phyloP scores from a whole-genome alignment of 306 rosid genomes.

The Macrotyloma uniflorum region DNA sequence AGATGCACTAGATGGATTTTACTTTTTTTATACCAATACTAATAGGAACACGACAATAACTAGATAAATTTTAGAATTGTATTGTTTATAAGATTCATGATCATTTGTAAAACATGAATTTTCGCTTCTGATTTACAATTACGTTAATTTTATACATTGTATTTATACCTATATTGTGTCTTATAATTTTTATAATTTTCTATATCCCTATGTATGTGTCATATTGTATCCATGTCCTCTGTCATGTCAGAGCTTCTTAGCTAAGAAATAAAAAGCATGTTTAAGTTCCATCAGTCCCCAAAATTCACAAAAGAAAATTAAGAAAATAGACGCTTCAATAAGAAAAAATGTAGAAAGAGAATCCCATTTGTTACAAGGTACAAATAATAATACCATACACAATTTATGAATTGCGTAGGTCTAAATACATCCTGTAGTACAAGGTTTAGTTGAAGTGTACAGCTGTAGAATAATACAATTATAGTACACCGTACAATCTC shows the following conservation, averaged over 20 bases:
- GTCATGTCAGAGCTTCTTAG: background rate
- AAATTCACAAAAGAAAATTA: constrained; percentile 28
- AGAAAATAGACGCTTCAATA: background rate
- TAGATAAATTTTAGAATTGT: background rate
- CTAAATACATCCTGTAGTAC: background rate
- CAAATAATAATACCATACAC: background rate
- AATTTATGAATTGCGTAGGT: background rate
- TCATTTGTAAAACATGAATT: background rate
- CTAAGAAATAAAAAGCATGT: constrained; percentile 13
- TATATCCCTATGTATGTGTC: background rate
- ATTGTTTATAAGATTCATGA: background rate
- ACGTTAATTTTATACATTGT: background rate
- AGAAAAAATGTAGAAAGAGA: constrained; percentile 8
- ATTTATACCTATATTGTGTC: background rate
- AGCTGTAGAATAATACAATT: background rate
- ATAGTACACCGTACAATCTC: background rate
- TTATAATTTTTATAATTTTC: background rate
- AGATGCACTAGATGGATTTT: background rate
- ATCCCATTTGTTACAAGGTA: background rate
- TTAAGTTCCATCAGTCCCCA: constrained; percentile 17
- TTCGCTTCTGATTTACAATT: background rate
- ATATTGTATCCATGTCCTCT: background rate
- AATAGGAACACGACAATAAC: background rate
- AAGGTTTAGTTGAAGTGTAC: background rate
- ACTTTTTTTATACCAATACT: background rate